A percentile compares a stretch with the other conserved stretches of the same genome.
phyloP scores from a whole-genome alignment of 2,329 filamentous ascomycete species.

The Mycosphaerella sp. region DNA sequence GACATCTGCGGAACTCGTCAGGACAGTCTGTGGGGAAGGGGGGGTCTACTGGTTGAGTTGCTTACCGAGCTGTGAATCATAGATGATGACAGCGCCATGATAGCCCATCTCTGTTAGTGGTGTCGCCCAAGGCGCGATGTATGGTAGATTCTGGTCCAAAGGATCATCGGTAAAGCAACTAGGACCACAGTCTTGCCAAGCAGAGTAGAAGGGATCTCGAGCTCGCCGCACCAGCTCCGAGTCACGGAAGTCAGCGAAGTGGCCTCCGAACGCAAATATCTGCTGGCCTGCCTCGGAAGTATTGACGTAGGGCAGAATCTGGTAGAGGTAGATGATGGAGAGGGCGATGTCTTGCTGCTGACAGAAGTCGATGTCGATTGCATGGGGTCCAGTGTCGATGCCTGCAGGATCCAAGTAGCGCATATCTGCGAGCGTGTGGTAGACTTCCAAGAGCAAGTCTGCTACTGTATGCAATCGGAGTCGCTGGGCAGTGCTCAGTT shows the following conservation, averaged over 20 bases:
- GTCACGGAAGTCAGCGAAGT: slow-evolving; percentile 1
- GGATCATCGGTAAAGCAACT: not conserved
- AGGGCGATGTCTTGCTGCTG: not conserved
- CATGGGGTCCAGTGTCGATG: not conserved
- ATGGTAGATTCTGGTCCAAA: slow-evolving; percentile 5
- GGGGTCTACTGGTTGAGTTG: not conserved
- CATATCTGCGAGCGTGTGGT: slow-evolving; percentile 3
- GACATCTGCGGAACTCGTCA: not conserved
- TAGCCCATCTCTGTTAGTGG: not conserved
- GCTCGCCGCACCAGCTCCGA: not conserved
- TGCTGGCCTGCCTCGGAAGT: not conserved
- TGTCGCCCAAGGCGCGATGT: not conserved
- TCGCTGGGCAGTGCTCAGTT: not conserved
- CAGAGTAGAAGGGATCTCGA: slow-evolving; percentile 3
- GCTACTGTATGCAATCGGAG: not conserved
- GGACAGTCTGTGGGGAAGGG: not conserved
- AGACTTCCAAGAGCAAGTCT: not conserved
- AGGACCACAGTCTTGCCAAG: not conserved
- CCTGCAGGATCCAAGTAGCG: slow-evolving; percentile 4
- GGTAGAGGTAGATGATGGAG: slow-evolving; percentile 2
- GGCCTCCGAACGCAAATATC: slow-evolving; percentile 1
- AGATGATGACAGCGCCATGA: not conserved
- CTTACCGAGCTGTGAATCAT: not conserved
- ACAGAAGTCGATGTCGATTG: slow-evolving; percentile 1
- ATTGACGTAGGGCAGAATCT: slow-evolving; percentile 5